A percentile compares a stretch with the other conserved stretches of the same genome.
Conservation (phyloP, 306 rosid genomes). For the Glycine tomentella region DNA sequence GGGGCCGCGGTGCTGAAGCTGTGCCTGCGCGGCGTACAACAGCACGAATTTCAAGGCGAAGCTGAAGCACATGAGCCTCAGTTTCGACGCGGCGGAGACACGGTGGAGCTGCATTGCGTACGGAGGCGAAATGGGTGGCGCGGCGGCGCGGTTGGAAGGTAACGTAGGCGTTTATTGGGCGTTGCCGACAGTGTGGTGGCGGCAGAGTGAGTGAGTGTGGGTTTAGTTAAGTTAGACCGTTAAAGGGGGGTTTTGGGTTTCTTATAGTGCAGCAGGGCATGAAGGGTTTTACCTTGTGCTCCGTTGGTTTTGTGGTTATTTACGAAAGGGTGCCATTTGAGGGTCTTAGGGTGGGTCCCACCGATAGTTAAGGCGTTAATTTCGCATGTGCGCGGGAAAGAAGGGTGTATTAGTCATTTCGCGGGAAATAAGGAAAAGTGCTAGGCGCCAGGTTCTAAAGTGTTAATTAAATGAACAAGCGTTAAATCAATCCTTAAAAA, state of each 20-base stretch:
- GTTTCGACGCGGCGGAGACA: conserved; percentile 30
- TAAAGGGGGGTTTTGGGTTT: conserved; percentile 51
- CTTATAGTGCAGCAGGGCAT: conserved; percentile 28
- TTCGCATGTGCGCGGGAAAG: conserved; percentile 57
- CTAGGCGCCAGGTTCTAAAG: neutral
- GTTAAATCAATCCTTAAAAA: no score
- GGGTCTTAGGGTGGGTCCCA: conserved; percentile 55
- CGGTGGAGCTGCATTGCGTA: conserved; percentile 65
- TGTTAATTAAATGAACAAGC: neutral
- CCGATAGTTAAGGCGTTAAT: conserved; percentile 77
- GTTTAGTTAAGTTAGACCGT: conserved; percentile 49
- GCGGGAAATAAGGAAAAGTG: neutral
- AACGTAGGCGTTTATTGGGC: conserved; percentile 17
- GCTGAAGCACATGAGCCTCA: conserved; percentile 21
- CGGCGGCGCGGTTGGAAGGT: neutral
- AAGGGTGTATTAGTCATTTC: conserved; percentile 44
- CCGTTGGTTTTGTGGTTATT: conserved; percentile 44
- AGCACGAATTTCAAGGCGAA: conserved; percentile 33
- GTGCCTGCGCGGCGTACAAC: conserved; percentile 50
- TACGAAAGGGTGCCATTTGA: conserved; percentile 51
- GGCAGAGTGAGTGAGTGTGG: conserved; percentile 15
- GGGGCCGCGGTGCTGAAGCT: conserved; percentile 48
- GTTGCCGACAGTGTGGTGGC: conserved; percentile 68
- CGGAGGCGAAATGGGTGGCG: no score
- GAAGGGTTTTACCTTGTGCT: neutral